These are phyloP conservation scores for Elaeis oleifera DNA, from an alignment of 202 grass and related monocot species.

Conservation along the genomic window DNA sequence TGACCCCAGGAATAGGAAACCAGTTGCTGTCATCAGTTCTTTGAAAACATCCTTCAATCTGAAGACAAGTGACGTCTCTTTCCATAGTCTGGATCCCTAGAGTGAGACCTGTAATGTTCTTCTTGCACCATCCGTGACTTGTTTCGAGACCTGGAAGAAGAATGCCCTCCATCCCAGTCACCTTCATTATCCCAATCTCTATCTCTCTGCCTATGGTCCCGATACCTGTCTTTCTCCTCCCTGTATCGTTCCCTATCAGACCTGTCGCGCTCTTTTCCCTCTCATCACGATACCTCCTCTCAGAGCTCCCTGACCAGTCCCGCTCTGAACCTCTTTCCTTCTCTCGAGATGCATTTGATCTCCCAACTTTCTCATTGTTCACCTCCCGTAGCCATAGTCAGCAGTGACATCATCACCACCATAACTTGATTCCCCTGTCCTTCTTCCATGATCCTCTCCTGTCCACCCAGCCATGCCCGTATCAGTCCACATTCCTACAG, in stretches of 20 bases:
- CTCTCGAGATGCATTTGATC: slow-evolving; percentile 8
- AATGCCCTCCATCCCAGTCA: neutral
- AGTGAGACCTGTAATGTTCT: neutral
- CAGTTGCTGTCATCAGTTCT: too few species aligned
- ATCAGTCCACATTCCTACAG: slow-evolving; percentile 12
- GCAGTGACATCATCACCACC: neutral
- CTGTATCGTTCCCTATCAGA: slow-evolving; percentile 4
- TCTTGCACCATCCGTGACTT: slow-evolving; percentile 1
- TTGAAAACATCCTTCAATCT: neutral
- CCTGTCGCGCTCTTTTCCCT: slow-evolving; percentile 12
- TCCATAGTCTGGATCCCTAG: slow-evolving; percentile 10
- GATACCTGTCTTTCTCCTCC: slow-evolving; percentile 11
- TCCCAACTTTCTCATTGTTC: slow-evolving; percentile 3
- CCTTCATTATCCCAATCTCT: neutral
- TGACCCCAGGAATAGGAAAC: too few species aligned
- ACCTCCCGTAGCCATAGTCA: slow-evolving; percentile 7
- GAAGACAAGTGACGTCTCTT: slow-evolving; percentile 11
- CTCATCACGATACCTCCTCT: slow-evolving; percentile 9
- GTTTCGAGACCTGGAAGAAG: slow-evolving; percentile 17
- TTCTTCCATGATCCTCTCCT: neutral
- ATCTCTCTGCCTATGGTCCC: neutral
- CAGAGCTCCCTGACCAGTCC: slow-evolving; percentile 1
- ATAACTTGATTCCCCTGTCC: slow-evolving; percentile 3
- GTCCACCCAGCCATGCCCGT: neutral
- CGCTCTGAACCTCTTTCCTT: neutral